phyloP scores from a whole-genome alignment of 305 asterid genomes.

The Rubia tinctorum region DNA sequence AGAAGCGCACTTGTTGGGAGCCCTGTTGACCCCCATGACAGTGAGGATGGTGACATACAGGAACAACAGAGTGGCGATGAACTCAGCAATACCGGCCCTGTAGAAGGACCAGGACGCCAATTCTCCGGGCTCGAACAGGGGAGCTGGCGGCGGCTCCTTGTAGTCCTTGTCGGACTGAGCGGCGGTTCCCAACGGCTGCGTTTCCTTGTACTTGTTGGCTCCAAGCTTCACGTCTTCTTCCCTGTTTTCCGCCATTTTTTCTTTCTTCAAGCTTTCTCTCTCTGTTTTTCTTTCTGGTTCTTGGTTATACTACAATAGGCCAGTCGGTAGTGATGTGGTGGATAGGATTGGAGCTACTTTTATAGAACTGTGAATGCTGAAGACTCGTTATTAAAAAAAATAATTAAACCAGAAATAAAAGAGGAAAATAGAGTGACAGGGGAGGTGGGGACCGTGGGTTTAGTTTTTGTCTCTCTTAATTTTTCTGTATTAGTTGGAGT shows the following conservation, averaged over 20 bases:
- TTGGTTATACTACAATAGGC: background rate
- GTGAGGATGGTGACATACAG: slow-evolving; percentile 65
- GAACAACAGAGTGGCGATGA: slow-evolving; percentile 83
- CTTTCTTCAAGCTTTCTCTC: background rate
- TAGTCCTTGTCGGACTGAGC: slow-evolving; percentile 47
- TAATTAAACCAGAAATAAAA: background rate
- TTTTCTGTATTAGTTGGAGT: background rate
- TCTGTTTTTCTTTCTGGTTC: background rate
- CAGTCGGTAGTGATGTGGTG: background rate
- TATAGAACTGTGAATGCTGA: background rate
- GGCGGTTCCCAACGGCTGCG: background rate
- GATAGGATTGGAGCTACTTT: background rate
- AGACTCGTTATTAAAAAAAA: background rate
- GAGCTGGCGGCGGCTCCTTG: slow-evolving; percentile 88
- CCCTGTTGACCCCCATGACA: slow-evolving; percentile 67
- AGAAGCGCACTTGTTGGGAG: slow-evolving; percentile 50
- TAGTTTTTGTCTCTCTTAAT: background rate
- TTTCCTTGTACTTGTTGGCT: background rate
- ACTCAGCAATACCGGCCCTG: slow-evolving; percentile 91
- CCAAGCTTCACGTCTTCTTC: background rate
- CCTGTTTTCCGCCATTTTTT: slow-evolving; percentile 67
- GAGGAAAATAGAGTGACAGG: background rate
- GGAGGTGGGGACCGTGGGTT: no score
- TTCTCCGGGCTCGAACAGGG: slow-evolving; percentile 84
- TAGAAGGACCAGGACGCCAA: slow-evolving; percentile 85